Percentiles rank a stretch among this genome's conserved stretches.
phyloP scores from a whole-genome alignment of 2,329 filamentous ascomycete genomes.

The Onygenales sp. region DNA sequence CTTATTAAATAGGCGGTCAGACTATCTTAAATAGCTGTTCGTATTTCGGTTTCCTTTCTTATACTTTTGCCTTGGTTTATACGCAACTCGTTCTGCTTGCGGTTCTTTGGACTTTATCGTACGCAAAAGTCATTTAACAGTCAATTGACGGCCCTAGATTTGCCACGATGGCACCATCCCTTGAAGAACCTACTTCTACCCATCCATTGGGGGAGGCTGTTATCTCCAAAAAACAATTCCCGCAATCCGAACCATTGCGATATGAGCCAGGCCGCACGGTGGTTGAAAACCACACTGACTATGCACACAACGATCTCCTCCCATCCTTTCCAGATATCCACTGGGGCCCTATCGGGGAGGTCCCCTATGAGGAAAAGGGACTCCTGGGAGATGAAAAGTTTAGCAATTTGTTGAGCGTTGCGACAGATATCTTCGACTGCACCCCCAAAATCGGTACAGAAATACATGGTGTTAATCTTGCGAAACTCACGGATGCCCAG shows the following conservation, averaged over 20 bases:
- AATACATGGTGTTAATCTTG: slow-evolving; percentile 42
- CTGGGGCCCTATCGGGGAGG: slow-evolving; percentile 41
- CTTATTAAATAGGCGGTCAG: not conserved
- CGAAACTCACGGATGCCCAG: slow-evolving; percentile 41
- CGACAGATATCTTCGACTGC: slow-evolving; percentile 48
- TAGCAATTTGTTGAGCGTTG: slow-evolving; percentile 41
- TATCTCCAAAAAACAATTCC: not conserved
- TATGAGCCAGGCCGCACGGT: not conserved
- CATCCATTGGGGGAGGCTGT: not conserved
- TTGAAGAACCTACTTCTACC: not conserved
- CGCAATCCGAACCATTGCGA: not conserved
- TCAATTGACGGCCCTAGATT: not conserved
- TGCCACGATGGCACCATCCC: not conserved
- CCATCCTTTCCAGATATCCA: not conserved
- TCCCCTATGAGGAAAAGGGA: slow-evolving; percentile 45
- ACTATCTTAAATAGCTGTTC: not conserved
- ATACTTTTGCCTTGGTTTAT: not conserved
- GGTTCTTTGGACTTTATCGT: not conserved
- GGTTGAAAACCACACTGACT: not conserved
- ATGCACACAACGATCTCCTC: not conserved
- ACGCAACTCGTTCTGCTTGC: not conserved
- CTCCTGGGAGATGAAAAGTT: slow-evolving; percentile 45
- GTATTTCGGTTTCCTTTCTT: not conserved
- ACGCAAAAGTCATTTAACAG: not conserved
- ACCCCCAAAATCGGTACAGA: slow-evolving; percentile 49